Percentiles rank a stretch among this genome's conserved stretches.
These are phyloP conservation scores for Pezicula rhizophila DNA, from an alignment of 2,329 filamentous ascomycete genomes.

Conservation along the genomic window DNA sequence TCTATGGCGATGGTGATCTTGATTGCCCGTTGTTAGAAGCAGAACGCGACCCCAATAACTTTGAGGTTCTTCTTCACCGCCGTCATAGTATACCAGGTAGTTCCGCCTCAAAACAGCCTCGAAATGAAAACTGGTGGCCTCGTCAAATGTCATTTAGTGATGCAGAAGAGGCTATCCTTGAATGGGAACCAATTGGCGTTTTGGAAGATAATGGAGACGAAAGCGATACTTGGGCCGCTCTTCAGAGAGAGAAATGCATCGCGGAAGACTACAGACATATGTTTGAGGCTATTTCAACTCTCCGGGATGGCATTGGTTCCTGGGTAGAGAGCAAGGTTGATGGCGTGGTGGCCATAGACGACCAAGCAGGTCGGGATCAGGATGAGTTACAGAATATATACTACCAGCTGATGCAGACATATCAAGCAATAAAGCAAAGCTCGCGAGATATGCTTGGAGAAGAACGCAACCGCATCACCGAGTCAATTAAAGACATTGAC, in stretches of 20 bases:
- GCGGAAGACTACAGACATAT: slow-evolving; percentile 52
- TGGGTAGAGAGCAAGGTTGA: slow-evolving; percentile 57
- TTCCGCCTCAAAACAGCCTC: slow-evolving; percentile 24
- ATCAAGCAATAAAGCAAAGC: slow-evolving; percentile 59
- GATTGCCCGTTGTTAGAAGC: slow-evolving; percentile 45
- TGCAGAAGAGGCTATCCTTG: slow-evolving; percentile 67
- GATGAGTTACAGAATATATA: slow-evolving; percentile 63
- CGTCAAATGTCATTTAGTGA: slow-evolving; percentile 70
- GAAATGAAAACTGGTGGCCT: slow-evolving; percentile 59
- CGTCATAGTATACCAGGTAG: slow-evolving; percentile 50
- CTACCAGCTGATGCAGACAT: slow-evolving; percentile 63
- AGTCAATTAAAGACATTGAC: slow-evolving; percentile 73
- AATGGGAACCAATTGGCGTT: slow-evolving; percentile 53
- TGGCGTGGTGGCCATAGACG: slow-evolving; percentile 53
- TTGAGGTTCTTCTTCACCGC: slow-evolving; percentile 49
- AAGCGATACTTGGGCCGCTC: slow-evolving; percentile 22
- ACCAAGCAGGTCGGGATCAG: slow-evolving; percentile 55
- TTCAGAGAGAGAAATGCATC: slow-evolving; percentile 31
- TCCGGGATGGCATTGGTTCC: slow-evolving; percentile 47
- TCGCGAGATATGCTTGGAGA: slow-evolving; percentile 64
- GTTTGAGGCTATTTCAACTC: slow-evolving; percentile 43
- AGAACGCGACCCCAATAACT: slow-evolving; percentile 38
- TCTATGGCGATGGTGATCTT: slow-evolving; percentile 53
- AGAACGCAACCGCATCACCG: slow-evolving; percentile 62
- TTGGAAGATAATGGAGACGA: slow-evolving; percentile 31